phyloP scores from a whole-genome alignment of 768 basidiomycete genomes.

The Baorangia bicolor region DNA sequence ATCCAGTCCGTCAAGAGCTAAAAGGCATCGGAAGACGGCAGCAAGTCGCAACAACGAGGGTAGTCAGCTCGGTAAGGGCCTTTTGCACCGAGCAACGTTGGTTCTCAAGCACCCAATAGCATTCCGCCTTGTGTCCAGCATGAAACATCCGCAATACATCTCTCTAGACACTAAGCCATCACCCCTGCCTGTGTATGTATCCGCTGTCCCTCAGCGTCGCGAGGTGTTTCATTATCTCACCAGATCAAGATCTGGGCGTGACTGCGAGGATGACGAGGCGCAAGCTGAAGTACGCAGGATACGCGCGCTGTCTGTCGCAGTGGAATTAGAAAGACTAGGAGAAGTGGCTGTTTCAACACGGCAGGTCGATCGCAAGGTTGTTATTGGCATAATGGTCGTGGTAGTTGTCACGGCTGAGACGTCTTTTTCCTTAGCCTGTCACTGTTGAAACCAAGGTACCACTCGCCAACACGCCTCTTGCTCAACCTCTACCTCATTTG shows the following conservation, averaged over 20 bases:
- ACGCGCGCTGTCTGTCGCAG: slow-evolving; percentile 40
- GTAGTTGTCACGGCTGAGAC: not conserved
- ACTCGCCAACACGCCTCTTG: not conserved
- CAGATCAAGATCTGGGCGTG: slow-evolving; percentile 50
- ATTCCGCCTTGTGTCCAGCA: slow-evolving; percentile 49
- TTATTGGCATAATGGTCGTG: not conserved
- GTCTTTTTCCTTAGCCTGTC: slow-evolving; percentile 8
- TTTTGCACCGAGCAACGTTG: not conserved
- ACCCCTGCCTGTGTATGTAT: slow-evolving; percentile 36
- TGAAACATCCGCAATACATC: slow-evolving; percentile 33
- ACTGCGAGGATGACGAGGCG: slow-evolving; percentile 45
- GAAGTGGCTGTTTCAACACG: slow-evolving; percentile 26
- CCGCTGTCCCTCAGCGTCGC: not conserved
- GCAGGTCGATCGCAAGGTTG: slow-evolving; percentile 20
- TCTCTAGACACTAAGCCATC: slow-evolving; percentile 44
- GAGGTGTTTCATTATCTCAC: not conserved
- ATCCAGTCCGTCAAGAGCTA: not conserved
- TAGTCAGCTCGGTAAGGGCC: not conserved
- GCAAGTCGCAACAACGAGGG: not conserved
- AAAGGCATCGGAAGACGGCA: slow-evolving; percentile 6
- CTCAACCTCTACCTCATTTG: slow-evolving; percentile 14
- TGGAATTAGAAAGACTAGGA: slow-evolving; percentile 32
- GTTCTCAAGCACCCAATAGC: slow-evolving; percentile 26
- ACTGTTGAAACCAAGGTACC: slow-evolving; percentile 10
- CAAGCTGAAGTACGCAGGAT: slow-evolving; percentile 44